Conservation (phyloP, 768 basidiomycete genomes). For the Tulasnella sp. region DNA sequence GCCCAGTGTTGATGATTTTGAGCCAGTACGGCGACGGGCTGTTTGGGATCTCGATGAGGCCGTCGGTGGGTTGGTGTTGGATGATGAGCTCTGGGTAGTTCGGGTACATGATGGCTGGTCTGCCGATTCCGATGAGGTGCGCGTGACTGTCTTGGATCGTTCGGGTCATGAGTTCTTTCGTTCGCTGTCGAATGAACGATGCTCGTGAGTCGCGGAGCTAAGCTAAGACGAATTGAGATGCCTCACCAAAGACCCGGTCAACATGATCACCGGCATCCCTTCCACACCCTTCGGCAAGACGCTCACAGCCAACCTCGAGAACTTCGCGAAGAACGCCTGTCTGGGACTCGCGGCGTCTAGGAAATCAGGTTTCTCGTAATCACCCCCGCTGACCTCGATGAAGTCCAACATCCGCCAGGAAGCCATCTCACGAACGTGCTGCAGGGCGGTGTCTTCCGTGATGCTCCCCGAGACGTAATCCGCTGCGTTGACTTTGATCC, state of each 20-base stretch:
- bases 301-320: conserved; percentile 45
- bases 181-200: conserved; percentile 23
- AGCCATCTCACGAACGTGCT: conserved; percentile 50
- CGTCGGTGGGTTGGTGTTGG: background rate
- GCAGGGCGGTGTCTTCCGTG: conserved; percentile 35
- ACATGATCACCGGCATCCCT: conserved; percentile 47
- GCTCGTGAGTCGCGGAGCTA: background rate
- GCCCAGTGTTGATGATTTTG: background rate
- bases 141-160: conserved; percentile 47
- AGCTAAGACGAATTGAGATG: background rate
- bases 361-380: conserved; percentile 51
- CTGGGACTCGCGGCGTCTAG: conserved; percentile 30
- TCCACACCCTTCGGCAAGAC: conserved; percentile 31
- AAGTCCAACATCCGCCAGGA: conserved; percentile 41
- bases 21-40: background rate
- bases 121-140: conserved; percentile 66
- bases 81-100: conserved; percentile 34
- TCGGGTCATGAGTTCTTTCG: conserved; percentile 40
- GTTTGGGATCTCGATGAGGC: background rate
- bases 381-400: conserved; percentile 87
- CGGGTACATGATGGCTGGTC: conserved; percentile 53
- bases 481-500: conserved; percentile 69
- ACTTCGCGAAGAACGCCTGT: conserved; percentile 62
- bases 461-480: conserved; percentile 45
- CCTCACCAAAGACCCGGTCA: conserved; percentile 61